Conservation (phyloP, 2,329 filamentous ascomycete genomes). For the Phyllosticta paracitricarpa region DNA sequence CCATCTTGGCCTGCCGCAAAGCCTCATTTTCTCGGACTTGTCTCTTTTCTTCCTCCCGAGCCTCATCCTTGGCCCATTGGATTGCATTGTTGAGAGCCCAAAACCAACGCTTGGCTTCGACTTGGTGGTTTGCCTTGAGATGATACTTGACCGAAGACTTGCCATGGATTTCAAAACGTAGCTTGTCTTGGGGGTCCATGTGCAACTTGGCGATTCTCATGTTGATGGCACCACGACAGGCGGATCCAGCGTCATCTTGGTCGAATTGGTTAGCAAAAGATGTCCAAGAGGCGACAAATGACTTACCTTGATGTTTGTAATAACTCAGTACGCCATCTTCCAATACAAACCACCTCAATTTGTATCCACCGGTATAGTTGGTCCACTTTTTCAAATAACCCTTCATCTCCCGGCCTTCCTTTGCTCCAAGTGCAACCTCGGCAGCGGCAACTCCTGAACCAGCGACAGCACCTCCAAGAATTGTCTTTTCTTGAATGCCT, state of each 20-base stretch:
- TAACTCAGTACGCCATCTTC: constrained; percentile 97
- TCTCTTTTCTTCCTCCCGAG: constrained; percentile 75
- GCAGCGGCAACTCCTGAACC: constrained; percentile 48
- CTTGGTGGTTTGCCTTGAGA: constrained; percentile 93
- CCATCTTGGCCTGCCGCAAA: constrained; percentile 70
- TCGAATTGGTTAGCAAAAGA: too few species aligned
- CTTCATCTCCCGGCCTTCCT: constrained; percentile 93
- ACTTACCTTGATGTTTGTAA: constrained; percentile 80
- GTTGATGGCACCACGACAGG: constrained; percentile 94
- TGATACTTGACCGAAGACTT: constrained; percentile 99
- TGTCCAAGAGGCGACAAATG: too few species aligned
- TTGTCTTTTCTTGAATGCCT: constrained; percentile 93
- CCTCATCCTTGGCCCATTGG: constrained; percentile 96
- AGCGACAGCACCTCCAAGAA: constrained; percentile 63
- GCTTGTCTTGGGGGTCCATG: constrained; percentile 97
- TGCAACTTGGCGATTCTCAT: constrained; percentile 92
- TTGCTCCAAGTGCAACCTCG: constrained; percentile 54
- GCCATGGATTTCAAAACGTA: constrained; percentile 92
- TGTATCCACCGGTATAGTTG: constrained; percentile 95
- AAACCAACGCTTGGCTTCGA: constrained; percentile 97
- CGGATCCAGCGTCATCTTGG: constrained; percentile 80
- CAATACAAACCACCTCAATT: constrained; percentile 93
- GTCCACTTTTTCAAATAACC: constrained; percentile 99
- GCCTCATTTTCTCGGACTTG: constrained; percentile 65
- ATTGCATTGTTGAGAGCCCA: constrained; percentile 99